Percentiles rank a stretch among this genome's conserved stretches.
These are phyloP conservation scores for Uncinocarpus reesii DNA, from an alignment of 2,329 filamentous ascomycete genomes.

Conservation along the genomic window DNA sequence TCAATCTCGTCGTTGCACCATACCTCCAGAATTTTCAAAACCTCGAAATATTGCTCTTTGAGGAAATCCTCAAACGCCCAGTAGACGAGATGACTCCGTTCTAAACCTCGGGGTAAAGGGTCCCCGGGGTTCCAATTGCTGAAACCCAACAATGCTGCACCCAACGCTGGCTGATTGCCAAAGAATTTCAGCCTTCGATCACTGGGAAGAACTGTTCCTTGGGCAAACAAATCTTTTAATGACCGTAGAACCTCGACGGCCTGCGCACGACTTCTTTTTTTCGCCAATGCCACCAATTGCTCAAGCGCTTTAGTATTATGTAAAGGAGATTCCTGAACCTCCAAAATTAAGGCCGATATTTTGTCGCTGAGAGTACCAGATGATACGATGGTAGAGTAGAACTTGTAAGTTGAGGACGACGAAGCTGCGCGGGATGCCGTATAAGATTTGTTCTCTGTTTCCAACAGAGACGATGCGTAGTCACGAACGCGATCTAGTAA, in stretches of 20 bases:
- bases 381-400: conserved; percentile 93
- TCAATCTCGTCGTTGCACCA: conserved; percentile 96
- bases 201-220: conserved; percentile 71
- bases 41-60: conserved; percentile 85
- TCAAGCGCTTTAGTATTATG: conserved; percentile 88
- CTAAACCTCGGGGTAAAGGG: conserved; percentile 60
- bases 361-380: conserved; percentile 95
- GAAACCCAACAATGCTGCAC: conserved; percentile 57
- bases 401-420: conserved; percentile 81
- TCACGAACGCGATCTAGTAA: conserved; percentile 49
- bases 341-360: conserved; percentile 84
- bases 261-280: conserved; percentile 85
- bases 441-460: conserved; percentile 69
- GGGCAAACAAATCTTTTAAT: conserved; percentile 85
- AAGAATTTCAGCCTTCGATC: conserved; percentile 75
- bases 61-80: conserved; percentile 96
- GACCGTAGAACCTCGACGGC: conserved; percentile 87
- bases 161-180: conserved; percentile 63
- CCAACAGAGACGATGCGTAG: conserved; percentile 63
- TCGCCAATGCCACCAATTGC: conserved; percentile 68
- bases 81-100: conserved; percentile 65
- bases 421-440: conserved; percentile 58
- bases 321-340: conserved; percentile 89
- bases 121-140: conserved; percentile 59
- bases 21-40: conserved; percentile 78